Conservation (phyloP, 208 protist genomes). For the Lotmaria passim region DNA sequence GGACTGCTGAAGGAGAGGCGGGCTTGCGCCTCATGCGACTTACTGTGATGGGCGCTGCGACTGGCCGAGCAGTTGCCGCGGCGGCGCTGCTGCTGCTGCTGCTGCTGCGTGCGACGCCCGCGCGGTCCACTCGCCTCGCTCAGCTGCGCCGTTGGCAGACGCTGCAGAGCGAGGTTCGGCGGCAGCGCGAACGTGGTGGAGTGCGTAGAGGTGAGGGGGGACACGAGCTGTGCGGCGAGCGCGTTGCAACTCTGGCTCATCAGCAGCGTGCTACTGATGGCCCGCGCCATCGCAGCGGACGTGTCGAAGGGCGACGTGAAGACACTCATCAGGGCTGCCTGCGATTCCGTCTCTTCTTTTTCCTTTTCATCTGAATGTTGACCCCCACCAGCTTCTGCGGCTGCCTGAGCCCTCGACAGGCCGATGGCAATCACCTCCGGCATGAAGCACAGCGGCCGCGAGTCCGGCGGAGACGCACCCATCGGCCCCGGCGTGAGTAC, state of each 20-base stretch:
- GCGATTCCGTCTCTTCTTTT: background rate
- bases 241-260: background rate
- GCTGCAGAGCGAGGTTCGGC: background rate
- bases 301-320: constrained; percentile 11
- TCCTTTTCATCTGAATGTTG: background rate
- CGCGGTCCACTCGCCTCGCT: background rate
- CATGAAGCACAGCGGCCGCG: background rate
- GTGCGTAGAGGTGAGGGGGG: background rate
- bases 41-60: background rate
- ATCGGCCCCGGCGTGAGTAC: background rate
- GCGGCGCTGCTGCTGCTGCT: no score
- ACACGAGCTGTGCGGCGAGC: background rate
- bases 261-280: background rate
- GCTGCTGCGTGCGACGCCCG: constrained; percentile 10
- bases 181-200: background rate
- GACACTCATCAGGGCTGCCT: background rate
- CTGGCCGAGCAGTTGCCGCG: background rate
- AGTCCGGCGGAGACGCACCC: background rate
- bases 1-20: background rate
- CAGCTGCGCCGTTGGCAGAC: background rate
- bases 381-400: background rate
- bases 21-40: constrained; percentile 8
- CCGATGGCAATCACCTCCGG: background rate
- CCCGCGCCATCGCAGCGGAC: constrained; percentile 5
- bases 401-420: background rate